Conservation (phyloP, 2,329 filamentous ascomycete species). For the Trichoderma gracile region DNA sequence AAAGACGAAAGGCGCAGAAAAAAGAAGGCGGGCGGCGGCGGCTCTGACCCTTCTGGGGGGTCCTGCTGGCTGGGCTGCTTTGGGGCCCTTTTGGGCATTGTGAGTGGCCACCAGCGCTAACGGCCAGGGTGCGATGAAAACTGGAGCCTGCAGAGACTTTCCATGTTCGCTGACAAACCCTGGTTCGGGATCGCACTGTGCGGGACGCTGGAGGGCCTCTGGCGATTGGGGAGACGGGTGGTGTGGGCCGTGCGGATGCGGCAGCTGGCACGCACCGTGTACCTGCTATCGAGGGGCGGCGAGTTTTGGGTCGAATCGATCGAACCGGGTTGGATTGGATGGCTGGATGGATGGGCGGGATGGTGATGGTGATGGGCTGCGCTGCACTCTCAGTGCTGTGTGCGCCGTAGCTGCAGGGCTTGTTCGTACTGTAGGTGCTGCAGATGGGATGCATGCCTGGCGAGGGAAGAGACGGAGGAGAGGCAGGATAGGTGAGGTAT, state of each 20-base stretch:
- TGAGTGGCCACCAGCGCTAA: slow-evolving; percentile 19
- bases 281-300: slow-evolving; percentile 11
- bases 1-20: slow-evolving; percentile 43
- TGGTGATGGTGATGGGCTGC: too few relatives aligned
- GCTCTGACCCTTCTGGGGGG: slow-evolving; percentile 21
- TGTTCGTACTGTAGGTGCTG: slow-evolving; percentile 12
- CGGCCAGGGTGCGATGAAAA: slow-evolving; percentile 31
- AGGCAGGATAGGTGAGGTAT: background rate
- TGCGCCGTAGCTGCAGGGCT: background rate
- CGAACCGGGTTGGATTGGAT: background rate
- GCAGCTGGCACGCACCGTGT: background rate
- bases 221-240: slow-evolving; percentile 16
- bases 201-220: slow-evolving; percentile 11
- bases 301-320: background rate
- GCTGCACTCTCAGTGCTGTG: background rate
- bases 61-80: slow-evolving; percentile 21
- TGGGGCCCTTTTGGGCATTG: slow-evolving; percentile 25
- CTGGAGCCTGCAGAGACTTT: slow-evolving; percentile 22
- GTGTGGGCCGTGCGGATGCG: background rate
- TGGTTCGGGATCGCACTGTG: slow-evolving; percentile 16
- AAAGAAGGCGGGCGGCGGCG: slow-evolving; percentile 37
- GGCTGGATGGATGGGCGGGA: too few relatives aligned
- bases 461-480: background rate
- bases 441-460: background rate
- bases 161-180: slow-evolving; percentile 25